Conservation (phyloP, 768 basidiomycete genomes). For the Tulasnella sp. region DNA sequence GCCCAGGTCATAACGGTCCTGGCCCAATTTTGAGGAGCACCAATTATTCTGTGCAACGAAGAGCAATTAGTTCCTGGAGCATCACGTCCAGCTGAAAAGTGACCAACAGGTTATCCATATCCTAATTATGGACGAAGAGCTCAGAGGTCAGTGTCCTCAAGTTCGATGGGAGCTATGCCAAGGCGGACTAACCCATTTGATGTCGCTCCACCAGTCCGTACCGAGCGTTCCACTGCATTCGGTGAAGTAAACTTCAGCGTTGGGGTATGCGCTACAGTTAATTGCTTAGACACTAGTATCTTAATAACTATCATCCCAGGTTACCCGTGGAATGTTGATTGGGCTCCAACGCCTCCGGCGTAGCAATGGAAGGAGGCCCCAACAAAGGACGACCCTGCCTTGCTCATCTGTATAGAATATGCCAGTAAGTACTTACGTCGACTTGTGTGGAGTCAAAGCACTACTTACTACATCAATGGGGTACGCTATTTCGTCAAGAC, state of each 20-base stretch:
- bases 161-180: background rate
- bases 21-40: conserved; percentile 2
- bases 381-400: conserved; percentile 20
- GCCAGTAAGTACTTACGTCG: background rate
- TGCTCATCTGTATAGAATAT: conserved; percentile 6
- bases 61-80: background rate
- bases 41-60: background rate
- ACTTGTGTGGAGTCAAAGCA: background rate
- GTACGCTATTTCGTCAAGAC: too few species aligned
- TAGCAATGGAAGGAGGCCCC: conserved; percentile 72
- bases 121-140: background rate
- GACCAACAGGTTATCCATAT: background rate
- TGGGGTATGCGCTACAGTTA: conserved; percentile 2
- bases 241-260: conserved; percentile 4
- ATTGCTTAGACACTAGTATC: background rate
- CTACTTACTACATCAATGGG: conserved; percentile 41
- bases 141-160: background rate
- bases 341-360: conserved; percentile 39
- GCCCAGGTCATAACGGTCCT: conserved; percentile 9
- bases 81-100: background rate
- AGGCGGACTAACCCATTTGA: conserved; percentile 31
- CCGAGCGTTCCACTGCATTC: conserved; percentile 6
- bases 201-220: conserved; percentile 68
- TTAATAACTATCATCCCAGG: background rate
- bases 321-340: conserved; percentile 39